A percentile compares a stretch with the other conserved stretches of the same genome.
Evolutionary conservation across 2,329 filamentous ascomycete genomes (phyloP).

Genomic region (Coniochaeta sp.): DNA sequence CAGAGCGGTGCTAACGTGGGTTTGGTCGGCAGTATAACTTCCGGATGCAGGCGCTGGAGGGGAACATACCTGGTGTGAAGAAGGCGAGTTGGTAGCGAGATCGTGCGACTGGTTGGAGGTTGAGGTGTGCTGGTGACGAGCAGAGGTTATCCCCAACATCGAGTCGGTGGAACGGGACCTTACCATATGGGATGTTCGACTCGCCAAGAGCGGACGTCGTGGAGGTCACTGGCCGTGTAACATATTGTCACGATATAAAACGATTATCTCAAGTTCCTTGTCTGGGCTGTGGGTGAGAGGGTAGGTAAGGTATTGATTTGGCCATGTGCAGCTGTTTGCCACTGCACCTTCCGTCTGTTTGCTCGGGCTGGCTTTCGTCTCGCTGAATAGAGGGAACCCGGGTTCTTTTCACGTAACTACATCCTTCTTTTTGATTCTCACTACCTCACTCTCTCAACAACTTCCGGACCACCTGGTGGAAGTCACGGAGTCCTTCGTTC

Average conservation of each 20-base stretch:
- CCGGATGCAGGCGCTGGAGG: slow-evolving; percentile 77
- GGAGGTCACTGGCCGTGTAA: neutral
- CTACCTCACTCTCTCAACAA: too few relatives aligned
- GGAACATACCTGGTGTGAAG: slow-evolving; percentile 83
- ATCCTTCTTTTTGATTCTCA: too few relatives aligned
- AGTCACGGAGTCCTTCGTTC: too few relatives aligned
- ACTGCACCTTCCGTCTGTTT: slow-evolving; percentile 1
- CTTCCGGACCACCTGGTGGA: too few relatives aligned
- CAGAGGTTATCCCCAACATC: neutral
- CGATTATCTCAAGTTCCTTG: neutral
- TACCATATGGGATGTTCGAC: neutral
- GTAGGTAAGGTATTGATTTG: neutral
- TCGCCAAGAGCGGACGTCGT: neutral
- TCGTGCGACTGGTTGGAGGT: neutral
- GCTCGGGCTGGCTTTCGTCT: neutral
- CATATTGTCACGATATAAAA: neutral
- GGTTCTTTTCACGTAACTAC: too few relatives aligned
- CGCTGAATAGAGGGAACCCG: too few relatives aligned
- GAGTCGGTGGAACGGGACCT: neutral
- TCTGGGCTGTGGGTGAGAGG: neutral
- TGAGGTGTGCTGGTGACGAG: neutral
- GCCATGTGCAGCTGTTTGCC: neutral
- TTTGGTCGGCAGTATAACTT: slow-evolving; percentile 71
- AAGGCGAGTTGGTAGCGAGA: slow-evolving; percentile 84
- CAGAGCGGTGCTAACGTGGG: slow-evolving; percentile 18